Evolutionary conservation across 2,329 filamentous ascomycete species (phyloP).

Genomic region (Tolypocladium amazonense): DNA sequence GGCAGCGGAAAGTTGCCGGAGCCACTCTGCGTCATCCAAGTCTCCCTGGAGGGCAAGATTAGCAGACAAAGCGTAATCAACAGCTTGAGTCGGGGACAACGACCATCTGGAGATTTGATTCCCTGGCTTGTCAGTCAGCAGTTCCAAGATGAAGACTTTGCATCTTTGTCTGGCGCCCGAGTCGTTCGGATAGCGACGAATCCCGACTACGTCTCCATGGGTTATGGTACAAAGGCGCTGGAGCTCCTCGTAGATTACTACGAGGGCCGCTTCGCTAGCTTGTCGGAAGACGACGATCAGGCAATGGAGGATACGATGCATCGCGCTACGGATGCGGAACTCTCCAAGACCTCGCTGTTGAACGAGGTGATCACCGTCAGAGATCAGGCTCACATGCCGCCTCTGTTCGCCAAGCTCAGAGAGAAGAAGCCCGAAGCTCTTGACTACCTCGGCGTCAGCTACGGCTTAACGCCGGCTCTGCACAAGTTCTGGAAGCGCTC

Average conservation of each 20-base stretch:
- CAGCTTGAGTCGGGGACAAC: conserved; percentile 76
- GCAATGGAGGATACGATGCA: conserved; percentile 53
- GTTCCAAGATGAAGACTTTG: conserved; percentile 96
- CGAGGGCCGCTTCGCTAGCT: conserved; percentile 78
- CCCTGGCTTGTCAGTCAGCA: conserved; percentile 97
- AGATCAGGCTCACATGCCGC: conserved; percentile 85
- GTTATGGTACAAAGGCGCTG: conserved; percentile 83
- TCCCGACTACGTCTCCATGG: conserved; percentile 85
- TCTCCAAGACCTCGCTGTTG: conserved; percentile 64
- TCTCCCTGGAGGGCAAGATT: conserved; percentile 89
- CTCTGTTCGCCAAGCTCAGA: conserved; percentile 78
- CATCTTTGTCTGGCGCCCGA: conserved; percentile 80
- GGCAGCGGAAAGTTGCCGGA: conserved; percentile 73
- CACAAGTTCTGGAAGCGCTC: conserved; percentile 97
- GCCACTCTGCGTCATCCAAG: conserved; percentile 88
- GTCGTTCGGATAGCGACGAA: conserved; percentile 94
- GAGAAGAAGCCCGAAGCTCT: conserved; percentile 71
- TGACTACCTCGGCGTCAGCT: conserved; percentile 93
- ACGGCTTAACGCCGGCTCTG: conserved; percentile 74
- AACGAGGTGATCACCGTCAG: conserved; percentile 84
- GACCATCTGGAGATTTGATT: conserved; percentile 86
- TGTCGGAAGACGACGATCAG: conserved; percentile 60
- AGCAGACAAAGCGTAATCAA: conserved; percentile 87
- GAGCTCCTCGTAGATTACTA: conserved; percentile 87
- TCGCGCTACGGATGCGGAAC: conserved; percentile 71